phyloP scores from a whole-genome alignment of 78 protist species.

The Kipferlia bialata region DNA sequence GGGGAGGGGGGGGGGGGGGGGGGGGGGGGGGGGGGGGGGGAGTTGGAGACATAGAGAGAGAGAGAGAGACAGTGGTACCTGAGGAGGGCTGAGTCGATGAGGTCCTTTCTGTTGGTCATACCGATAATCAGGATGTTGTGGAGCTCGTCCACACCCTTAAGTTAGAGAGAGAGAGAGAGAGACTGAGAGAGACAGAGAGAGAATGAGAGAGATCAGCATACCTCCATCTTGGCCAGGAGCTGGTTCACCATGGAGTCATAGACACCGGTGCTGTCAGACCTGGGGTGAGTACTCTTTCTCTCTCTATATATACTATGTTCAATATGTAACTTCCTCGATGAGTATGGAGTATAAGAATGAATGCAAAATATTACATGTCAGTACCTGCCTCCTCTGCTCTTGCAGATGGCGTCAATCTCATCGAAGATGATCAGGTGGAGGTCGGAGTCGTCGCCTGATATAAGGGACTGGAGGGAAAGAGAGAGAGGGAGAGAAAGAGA shows the following conservation, averaged over 20 bases:
- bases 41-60: conserved; percentile 10
- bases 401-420: conserved; percentile 40
- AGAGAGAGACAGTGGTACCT: conserved; percentile 24
- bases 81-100: conserved; percentile 25
- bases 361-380: no score
- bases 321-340: neutral
- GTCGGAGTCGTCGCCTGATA: conserved; percentile 23
- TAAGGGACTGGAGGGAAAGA: no score
- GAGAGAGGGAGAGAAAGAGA: no score
- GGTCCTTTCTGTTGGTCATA: conserved; percentile 29
- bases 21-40: no score
- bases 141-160: conserved; percentile 30
- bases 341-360: no score
- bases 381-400: conserved; percentile 31
- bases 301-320: no score
- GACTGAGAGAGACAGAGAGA: no score
- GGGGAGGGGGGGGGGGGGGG: no score
- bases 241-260: conserved; percentile 38
- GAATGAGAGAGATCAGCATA: no score
- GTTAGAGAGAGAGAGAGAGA: no score
- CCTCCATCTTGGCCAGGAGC: conserved; percentile 42
- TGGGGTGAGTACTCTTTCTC: conserved; percentile 5
- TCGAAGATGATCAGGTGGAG: conserved; percentile 43
- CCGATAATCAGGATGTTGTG: conserved; percentile 38
- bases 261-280: conserved; percentile 25